Evolutionary conservation across 2,329 filamentous ascomycete genomes (phyloP).

Genomic region (Monosporascus sp.): DNA sequence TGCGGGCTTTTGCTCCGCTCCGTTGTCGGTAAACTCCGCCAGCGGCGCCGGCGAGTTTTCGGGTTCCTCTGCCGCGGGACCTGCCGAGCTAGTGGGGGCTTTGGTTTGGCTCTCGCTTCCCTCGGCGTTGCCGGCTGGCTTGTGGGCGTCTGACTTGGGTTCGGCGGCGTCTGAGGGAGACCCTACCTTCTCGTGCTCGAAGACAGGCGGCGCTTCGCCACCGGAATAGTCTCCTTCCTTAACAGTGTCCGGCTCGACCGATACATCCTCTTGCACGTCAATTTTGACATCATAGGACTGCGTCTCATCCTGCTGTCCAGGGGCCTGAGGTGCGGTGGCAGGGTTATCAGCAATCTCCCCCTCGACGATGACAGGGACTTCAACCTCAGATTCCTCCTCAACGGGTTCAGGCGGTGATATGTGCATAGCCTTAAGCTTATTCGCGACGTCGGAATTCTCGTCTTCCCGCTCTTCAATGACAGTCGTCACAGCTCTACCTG

Average conservation of each 20-base stretch:
- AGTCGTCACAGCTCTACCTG: conserved; percentile 72
- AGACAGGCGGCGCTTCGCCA: conserved; percentile 14
- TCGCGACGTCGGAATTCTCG: conserved; percentile 44
- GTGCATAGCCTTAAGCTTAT: conserved; percentile 41
- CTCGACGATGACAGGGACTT: conserved; percentile 37
- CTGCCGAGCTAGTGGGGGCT: neutral
- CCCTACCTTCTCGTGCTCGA: conserved; percentile 17
- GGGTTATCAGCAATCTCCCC: conserved; percentile 26
- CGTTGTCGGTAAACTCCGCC: conserved; percentile 5
- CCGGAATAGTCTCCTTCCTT: conserved; percentile 9
- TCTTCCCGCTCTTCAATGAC: conserved; percentile 83
- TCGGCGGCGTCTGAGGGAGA: conserved; percentile 18
- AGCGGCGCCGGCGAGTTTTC: neutral
- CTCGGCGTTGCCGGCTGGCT: conserved; percentile 8
- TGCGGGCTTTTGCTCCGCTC: neutral
- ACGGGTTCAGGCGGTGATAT: conserved; percentile 52
- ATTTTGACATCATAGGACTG: conserved; percentile 11
- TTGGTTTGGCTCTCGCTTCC: conserved; percentile 3
- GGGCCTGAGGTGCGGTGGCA: conserved; percentile 12
- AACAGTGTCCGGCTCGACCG: conserved; percentile 13
- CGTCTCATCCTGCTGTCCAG: conserved; percentile 9
- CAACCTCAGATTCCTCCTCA: conserved; percentile 43
- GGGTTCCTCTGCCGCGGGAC: neutral
- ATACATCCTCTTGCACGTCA: conserved; percentile 14
- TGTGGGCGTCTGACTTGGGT: conserved; percentile 18